Percentiles rank a stretch among this genome's conserved stretches.
Evolutionary conservation across 2,329 filamentous ascomycete genomes (phyloP).

Genomic region (Sphaerulina musiva): DNA sequence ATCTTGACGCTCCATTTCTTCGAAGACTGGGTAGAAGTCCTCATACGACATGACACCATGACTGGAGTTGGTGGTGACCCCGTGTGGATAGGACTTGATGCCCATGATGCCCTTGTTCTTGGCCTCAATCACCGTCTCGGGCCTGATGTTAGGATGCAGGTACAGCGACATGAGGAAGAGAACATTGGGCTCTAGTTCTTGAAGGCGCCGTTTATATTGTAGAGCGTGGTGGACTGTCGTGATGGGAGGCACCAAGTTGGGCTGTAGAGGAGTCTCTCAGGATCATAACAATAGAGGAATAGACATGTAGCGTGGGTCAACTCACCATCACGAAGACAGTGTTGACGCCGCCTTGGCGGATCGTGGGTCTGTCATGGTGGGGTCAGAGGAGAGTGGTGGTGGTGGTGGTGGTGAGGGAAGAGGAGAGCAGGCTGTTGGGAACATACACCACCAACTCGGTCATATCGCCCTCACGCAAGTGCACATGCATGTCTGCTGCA

Average conservation of each 20-base stretch:
- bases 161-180: conserved; percentile 49
- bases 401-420: neutral
- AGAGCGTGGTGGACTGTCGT: conserved; percentile 45
- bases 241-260: conserved; percentile 47
- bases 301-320: neutral
- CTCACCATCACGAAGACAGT: conserved; percentile 50
- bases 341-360: conserved; percentile 47
- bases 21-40: conserved; percentile 70
- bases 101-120: conserved; percentile 64
- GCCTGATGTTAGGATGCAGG: conserved; percentile 44
- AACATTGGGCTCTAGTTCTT: conserved; percentile 44
- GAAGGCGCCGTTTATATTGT: conserved; percentile 41
- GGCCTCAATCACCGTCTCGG: conserved; percentile 60
- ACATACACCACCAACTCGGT: conserved; percentile 41
- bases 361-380: conserved; percentile 37
- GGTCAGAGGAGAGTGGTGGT: conserved; percentile 6
- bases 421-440: neutral
- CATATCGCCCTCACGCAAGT: conserved; percentile 49
- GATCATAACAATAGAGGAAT: neutral
- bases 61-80: conserved; percentile 54
- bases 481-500: conserved; percentile 48
- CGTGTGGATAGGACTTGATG: conserved; percentile 62
- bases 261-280: conserved; percentile 29
- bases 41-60: conserved; percentile 65
- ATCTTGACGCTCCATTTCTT: conserved; percentile 78